Evolutionary conservation across 2,329 filamentous ascomycete species (phyloP).

Genomic region (Xylariaceae sp.): DNA sequence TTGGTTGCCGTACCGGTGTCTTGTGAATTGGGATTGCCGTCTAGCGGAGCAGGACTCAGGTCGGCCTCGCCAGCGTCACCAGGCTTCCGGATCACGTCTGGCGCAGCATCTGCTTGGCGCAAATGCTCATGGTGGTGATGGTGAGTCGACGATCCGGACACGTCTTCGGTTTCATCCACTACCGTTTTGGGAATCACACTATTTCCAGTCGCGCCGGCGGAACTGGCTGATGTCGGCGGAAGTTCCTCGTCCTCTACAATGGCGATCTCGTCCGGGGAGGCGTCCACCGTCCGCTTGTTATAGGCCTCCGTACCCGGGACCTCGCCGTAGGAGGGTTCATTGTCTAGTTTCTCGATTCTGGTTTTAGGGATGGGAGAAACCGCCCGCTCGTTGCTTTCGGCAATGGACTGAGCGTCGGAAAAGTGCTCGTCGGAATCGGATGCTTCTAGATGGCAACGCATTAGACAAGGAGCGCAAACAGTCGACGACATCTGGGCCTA

Average conservation of each 20-base stretch:
- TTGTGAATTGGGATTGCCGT: constrained; percentile 26
- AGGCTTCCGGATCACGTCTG: constrained; percentile 43
- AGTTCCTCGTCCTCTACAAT: constrained; percentile 36
- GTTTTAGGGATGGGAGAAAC: constrained; percentile 54
- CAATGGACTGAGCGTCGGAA: constrained; percentile 57
- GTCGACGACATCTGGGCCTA: constrained; percentile 32
- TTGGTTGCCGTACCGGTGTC: constrained; percentile 35
- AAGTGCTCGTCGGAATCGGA: constrained; percentile 67
- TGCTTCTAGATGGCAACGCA: constrained; percentile 17
- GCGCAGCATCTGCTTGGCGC: constrained; percentile 47
- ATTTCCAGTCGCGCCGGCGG: constrained; percentile 33
- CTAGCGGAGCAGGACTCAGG: constrained; percentile 25
- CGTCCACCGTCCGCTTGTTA: constrained; percentile 50
- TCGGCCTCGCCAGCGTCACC: constrained; percentile 37
- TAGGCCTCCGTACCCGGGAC: constrained; percentile 57
- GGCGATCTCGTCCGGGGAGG: constrained; percentile 56
- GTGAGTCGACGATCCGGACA: constrained; percentile 40
- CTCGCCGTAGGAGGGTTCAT: constrained; percentile 55
- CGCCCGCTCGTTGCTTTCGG: constrained; percentile 36
- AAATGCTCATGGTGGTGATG: constrained; percentile 41
- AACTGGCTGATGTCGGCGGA: constrained; percentile 26
- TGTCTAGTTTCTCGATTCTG: constrained; percentile 53
- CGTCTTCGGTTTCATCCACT: constrained; percentile 48
- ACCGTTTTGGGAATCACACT: constrained; percentile 47
- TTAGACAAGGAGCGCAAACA: constrained; percentile 14